These are phyloP conservation scores for Gypsophila paniculata DNA, from an alignment of 179 eudicot genomes.

Conservation along the genomic window DNA sequence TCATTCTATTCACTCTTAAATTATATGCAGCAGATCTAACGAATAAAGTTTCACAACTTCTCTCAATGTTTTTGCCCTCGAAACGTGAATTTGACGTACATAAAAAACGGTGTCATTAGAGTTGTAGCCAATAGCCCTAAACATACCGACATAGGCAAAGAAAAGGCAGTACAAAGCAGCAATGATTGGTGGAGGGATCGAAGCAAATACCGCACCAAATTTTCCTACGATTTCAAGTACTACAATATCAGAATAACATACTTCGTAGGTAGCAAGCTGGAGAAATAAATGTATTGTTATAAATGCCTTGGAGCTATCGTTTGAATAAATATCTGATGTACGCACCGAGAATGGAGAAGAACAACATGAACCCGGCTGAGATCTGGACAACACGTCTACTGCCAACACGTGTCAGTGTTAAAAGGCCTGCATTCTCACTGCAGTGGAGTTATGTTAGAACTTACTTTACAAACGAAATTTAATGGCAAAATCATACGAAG, in stretches of 20 bases:
- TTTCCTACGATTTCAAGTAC: slow-evolving; percentile 45
- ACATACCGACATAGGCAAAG: slow-evolving; percentile 86
- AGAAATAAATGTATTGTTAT: no score
- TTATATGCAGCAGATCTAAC: no score
- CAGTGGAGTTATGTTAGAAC: slow-evolving; percentile 19
- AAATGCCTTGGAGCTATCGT: no score
- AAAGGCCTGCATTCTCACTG: slow-evolving; percentile 91
- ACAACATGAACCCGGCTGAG: slow-evolving; percentile 83
- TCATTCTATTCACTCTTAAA: no score
- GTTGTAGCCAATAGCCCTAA: slow-evolving; percentile 32
- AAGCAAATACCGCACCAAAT: slow-evolving; percentile 90
- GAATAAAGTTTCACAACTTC: no score
- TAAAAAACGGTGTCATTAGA: neutral
- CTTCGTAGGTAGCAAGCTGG: neutral
- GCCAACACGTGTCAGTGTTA: slow-evolving; percentile 76
- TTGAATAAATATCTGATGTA: neutral
- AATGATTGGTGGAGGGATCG: slow-evolving; percentile 76
- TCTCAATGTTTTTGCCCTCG: neutral
- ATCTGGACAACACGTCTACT: slow-evolving; percentile 88
- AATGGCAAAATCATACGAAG: neutral
- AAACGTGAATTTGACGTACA: no score
- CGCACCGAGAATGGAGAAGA: slow-evolving; percentile 83
- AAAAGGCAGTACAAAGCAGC: slow-evolving; percentile 81
- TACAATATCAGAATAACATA: neutral
- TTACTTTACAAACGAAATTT: neutral